Evolutionary conservation across 495 filamentous ascomycete species (phyloP).

Genomic region (Xylaria acuta): DNA sequence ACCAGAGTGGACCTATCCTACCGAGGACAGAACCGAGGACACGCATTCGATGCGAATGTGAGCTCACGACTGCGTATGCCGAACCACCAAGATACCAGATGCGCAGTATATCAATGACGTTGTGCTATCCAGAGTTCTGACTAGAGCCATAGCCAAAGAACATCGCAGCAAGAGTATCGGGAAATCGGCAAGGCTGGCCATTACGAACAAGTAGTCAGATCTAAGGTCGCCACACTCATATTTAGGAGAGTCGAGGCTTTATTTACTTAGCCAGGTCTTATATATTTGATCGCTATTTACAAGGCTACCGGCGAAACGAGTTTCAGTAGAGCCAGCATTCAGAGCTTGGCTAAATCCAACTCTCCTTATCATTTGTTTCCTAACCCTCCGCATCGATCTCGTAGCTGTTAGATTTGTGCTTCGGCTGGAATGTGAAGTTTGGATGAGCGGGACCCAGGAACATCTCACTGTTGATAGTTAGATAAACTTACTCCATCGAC

Average conservation of each 20-base stretch:
- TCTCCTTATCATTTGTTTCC: neutral
- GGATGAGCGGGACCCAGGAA: slow-evolving; percentile 90
- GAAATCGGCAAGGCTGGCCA: neutral
- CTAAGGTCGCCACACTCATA: neutral
- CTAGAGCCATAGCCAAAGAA: neutral
- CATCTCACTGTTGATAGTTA: slow-evolving; percentile 75
- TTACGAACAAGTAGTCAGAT: neutral
- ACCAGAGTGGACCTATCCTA: neutral
- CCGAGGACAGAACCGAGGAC: neutral
- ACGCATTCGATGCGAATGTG: neutral
- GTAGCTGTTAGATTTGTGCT: slow-evolving; percentile 92
- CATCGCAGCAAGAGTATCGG: neutral
- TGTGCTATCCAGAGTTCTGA: neutral
- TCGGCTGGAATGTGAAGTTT: slow-evolving; percentile 94
- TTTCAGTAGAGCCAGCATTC: neutral
- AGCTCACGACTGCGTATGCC: neutral
- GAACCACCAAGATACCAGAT: neutral
- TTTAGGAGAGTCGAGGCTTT: neutral
- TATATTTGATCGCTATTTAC: neutral
- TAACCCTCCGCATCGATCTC: slow-evolving; percentile 66
- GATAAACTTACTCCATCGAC: slow-evolving; percentile 8
- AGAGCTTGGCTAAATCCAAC: neutral
- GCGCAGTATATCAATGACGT: neutral
- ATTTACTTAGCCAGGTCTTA: neutral
- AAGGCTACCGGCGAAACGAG: neutral